Evolutionary conservation across 495 filamentous ascomycete genomes (phyloP).

Genomic region (Tuber indicum): DNA sequence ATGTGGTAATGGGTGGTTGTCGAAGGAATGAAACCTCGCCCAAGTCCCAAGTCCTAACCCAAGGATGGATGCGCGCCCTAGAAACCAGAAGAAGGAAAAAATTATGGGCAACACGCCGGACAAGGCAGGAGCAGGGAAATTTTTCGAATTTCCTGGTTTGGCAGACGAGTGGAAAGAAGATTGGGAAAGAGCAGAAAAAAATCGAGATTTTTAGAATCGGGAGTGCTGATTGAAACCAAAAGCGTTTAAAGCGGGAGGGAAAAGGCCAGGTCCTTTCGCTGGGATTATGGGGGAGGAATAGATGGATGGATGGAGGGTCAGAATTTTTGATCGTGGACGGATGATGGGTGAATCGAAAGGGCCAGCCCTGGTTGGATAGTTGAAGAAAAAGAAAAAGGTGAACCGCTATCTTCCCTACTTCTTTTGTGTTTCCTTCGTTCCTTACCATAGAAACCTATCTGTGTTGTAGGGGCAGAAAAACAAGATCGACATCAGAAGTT

Average conservation of each 20-base stretch:
- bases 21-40: conserved; percentile 27
- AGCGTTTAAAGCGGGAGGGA: conserved; percentile 31
- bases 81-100: conserved; percentile 1
- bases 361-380: background rate
- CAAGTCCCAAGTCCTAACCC: background rate
- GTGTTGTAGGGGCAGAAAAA: background rate
- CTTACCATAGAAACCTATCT: background rate
- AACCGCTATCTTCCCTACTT: background rate
- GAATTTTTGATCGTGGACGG: background rate
- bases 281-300: conserved; percentile 33
- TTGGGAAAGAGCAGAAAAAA: background rate
- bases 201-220: background rate
- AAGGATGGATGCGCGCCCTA: background rate
- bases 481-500: background rate
- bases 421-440: background rate
- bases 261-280: conserved; percentile 39
- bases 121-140: background rate
- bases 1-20: conserved; percentile 38
- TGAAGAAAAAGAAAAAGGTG: conserved; percentile 1
- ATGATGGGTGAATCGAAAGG: background rate
- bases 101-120: background rate
- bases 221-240: conserved; percentile 13
- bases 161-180: background rate
- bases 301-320: conserved; percentile 41
- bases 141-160: background rate